Evolutionary conservation across 2,329 filamentous ascomycete genomes (phyloP), one percentile per base, ranked within the genome.

Genomic region (Hypoxylon sp.): DNA sequence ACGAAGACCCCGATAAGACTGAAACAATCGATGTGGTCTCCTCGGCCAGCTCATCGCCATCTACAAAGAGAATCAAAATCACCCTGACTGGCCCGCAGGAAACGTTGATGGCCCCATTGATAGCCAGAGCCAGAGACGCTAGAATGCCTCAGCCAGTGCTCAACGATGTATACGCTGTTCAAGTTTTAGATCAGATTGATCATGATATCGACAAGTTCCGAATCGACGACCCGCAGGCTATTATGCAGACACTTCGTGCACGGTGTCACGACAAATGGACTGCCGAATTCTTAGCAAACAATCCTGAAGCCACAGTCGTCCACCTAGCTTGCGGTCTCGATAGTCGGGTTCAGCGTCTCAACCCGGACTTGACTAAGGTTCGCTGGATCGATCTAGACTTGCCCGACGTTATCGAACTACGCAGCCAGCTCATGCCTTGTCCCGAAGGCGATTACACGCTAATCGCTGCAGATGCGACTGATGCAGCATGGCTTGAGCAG

Each of bases 311-410:
- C 2, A 77, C 77, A 1, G 74, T 79, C 6, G 32, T 79, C 2
- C 76, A 79, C 19, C 63, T 79, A 9, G 78, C 74, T 3, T 79
- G 77, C 45, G 78, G 77, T 5, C 67, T 79, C 10, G 77, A 79
- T 51, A 72, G 72, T 32, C 74, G 78, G 28, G 73, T 70, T 9
- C 72, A 74, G 61, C 68, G 76, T 11, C 34, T 79, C 48, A 56
- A 71, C 7, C 70, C 71, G 51, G 71, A 68, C 17, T 5, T 60
- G 1, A 48, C 67, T 11, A 53, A 63, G n/a, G 70, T 75, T 11
- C 69, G 75, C 14, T 80, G 78, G 79, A 73, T 80, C 60, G 78
- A 80, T 36, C 64, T 78, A 23, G 79, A 80, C 52, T 59, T 79
- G 14, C 76, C 77, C 34, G 77, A 79, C 14, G 78, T 80, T 9